Conservation (phyloP, 352 stramenopile species). For the Pythium aristosporum region DNA sequence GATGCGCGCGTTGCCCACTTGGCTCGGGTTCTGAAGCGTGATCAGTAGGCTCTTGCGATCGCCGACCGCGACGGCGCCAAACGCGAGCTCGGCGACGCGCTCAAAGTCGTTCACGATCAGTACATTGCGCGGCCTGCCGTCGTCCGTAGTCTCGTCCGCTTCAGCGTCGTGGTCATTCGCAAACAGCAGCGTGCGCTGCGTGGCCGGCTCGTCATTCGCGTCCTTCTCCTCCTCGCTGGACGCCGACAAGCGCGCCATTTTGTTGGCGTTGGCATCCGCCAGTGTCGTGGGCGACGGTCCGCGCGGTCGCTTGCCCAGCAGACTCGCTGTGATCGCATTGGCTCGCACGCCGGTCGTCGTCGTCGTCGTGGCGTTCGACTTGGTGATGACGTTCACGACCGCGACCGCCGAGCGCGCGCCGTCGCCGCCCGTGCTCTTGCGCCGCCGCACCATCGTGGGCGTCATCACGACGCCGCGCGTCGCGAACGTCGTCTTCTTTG, state of each 20-base stretch:
- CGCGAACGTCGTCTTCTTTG: background rate
- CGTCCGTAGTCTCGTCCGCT: background rate
- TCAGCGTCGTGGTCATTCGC: background rate
- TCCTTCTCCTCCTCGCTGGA: background rate
- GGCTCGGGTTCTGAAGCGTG: conserved; percentile 57
- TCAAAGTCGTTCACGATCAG: conserved; percentile 54
- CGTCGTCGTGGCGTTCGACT: background rate
- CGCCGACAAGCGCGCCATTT: conserved; percentile 2
- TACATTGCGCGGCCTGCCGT: conserved; percentile 10
- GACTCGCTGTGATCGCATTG: conserved; percentile 2
- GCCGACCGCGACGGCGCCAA: conserved; percentile 51
- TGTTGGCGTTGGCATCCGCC: conserved; percentile 2
- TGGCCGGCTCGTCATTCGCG: background rate
- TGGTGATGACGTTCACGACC: conserved; percentile 14
- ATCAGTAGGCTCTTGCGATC: conserved; percentile 48
- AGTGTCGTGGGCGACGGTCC: conserved; percentile 16
- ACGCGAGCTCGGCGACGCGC: conserved; percentile 40
- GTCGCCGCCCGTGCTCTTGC: background rate
- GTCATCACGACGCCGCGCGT: conserved; percentile 8
- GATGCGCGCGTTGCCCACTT: conserved; percentile 54
- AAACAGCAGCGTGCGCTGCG: conserved; percentile 22
- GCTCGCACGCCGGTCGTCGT: background rate
- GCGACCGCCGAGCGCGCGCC: conserved; percentile 1
- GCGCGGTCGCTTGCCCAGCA: conserved; percentile 21
- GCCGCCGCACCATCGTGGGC: conserved; percentile 13